These are phyloP conservation scores for Thielaviopsis populi DNA, from an alignment of 2,329 filamentous ascomycete species.

Conservation along the genomic window DNA sequence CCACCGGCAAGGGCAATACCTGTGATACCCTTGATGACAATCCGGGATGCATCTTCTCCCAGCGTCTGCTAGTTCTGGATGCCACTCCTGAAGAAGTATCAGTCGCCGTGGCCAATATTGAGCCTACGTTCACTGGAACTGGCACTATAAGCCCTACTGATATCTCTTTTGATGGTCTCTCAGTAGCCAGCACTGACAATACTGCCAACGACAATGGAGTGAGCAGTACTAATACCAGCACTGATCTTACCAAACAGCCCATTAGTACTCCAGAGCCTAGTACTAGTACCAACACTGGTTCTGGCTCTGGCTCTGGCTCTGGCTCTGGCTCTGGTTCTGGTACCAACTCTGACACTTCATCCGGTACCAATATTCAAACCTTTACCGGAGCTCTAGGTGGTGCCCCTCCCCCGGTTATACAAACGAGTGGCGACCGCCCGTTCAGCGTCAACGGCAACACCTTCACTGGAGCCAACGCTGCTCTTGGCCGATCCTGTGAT, in stretches of 20 bases:
- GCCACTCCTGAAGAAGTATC: slow-evolving; percentile 36
- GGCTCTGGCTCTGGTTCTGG: neutral
- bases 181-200: slow-evolving; percentile 17
- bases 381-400: slow-evolving; percentile 33
- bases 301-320: neutral
- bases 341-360: neutral
- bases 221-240: slow-evolving; percentile 3
- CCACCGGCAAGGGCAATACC: slow-evolving; percentile 24
- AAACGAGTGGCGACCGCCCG: slow-evolving; percentile 25
- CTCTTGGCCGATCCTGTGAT: slow-evolving; percentile 34
- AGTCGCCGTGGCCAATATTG: slow-evolving; percentile 30
- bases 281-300: neutral
- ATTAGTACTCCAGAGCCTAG: slow-evolving; percentile 6
- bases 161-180: slow-evolving; percentile 20
- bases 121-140: slow-evolving; percentile 24
- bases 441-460: slow-evolving; percentile 40
- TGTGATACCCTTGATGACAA: slow-evolving; percentile 35
- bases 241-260: neutral
- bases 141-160: slow-evolving; percentile 22
- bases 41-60: slow-evolving; percentile 39
- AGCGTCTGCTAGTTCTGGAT: slow-evolving; percentile 38
- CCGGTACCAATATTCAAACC: slow-evolving; percentile 28
- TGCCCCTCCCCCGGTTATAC: slow-evolving; percentile 28
- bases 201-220: slow-evolving; percentile 10
- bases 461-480: slow-evolving; percentile 34